phyloP scores from a whole-genome alignment of 441 rosid species.

The Pelargonium cotyledonis region DNA sequence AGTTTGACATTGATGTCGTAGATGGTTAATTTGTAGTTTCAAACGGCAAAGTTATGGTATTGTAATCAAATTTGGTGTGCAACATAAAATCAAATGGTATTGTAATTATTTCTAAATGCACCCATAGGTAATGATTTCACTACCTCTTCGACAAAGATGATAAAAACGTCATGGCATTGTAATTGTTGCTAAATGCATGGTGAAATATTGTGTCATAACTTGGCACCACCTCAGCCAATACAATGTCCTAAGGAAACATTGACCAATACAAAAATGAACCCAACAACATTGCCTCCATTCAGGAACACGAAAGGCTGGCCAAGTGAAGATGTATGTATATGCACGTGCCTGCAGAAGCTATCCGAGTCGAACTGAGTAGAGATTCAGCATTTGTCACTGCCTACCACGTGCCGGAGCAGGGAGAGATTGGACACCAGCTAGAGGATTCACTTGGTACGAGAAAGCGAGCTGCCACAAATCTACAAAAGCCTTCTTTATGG shows the following conservation, averaged over 20 bases:
- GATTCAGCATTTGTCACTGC: slow-evolving; percentile 16
- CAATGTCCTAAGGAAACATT: not conserved
- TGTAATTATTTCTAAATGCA: too few relatives aligned
- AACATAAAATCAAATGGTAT: too few relatives aligned
- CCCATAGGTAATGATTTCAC: too few relatives aligned
- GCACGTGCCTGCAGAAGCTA: not conserved
- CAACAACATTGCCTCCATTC: not conserved
- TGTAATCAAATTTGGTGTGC: too few relatives aligned
- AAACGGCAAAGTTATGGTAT: too few relatives aligned
- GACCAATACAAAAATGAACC: not conserved
- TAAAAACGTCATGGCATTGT: too few relatives aligned
- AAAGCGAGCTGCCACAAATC: slow-evolving; percentile 90
- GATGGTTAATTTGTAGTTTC: too few relatives aligned
- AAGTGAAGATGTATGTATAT: not conserved
- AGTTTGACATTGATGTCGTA: too few relatives aligned
- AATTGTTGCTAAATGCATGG: too few relatives aligned
- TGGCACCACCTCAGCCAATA: too few relatives aligned
- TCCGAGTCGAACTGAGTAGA: not conserved
- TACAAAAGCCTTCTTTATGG: slow-evolving; percentile 44
- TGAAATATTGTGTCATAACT: too few relatives aligned
- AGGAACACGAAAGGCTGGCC: not conserved
- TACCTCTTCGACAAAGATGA: too few relatives aligned
- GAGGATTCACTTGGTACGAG: slow-evolving; percentile 85
- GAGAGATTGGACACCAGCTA: slow-evolving; percentile 77
- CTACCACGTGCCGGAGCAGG: slow-evolving; percentile 27